Base-by-base conservation (phyloP, 2,329 filamentous ascomycete species). In the Fusarium scirpi region DNA sequence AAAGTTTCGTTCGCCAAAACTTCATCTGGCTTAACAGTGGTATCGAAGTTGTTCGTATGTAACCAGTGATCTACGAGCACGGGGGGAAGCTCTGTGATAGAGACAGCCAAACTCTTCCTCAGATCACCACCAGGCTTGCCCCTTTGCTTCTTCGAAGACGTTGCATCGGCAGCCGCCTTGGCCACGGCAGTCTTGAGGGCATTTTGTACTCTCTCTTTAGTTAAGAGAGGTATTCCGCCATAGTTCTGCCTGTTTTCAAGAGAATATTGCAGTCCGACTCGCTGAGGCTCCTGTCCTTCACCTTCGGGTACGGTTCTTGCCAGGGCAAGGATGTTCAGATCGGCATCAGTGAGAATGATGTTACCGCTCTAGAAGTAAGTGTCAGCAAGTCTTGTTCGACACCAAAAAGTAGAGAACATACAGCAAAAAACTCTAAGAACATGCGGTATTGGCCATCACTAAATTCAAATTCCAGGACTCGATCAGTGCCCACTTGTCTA, bases 401-500 rank as follows among this genome's bases (percentile, higher is more conserved):
- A 25, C 29, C 9, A 15, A 12, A 6, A 15, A 38, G 11, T 12
- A 47, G n/a, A n/a, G 12, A 18, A 52, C 77, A 44, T 74, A 84
- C 83, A 2, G 96, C 95, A 78, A 97, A 99, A 82, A 99, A 99
- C 81, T 99, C 96, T 29, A 99, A 84, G 78, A 94, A 98, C 24
- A 99, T 80, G 44, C 91, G 87, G 78, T 97, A 98, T 73, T 91
- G 87, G 13, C 96, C 96, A 83, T 98, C 94, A 74, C 93, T 97
- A 78, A 99, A 98, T 75, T 92, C 88, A 57, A 99, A 90, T 78
- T 98, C 94, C 56, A 99, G 91, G 66, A 99, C 92, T 56, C 96
- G 89, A 79, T 99, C 96, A 4, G 94, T 98, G 51, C 96, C 96
- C 53, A 99, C 88, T 80, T 99, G 96, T 3, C 86, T 83, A 12